These are phyloP conservation scores for Vicia faba DNA, from an alignment of 306 rosid genomes.

Conservation along the genomic window DNA sequence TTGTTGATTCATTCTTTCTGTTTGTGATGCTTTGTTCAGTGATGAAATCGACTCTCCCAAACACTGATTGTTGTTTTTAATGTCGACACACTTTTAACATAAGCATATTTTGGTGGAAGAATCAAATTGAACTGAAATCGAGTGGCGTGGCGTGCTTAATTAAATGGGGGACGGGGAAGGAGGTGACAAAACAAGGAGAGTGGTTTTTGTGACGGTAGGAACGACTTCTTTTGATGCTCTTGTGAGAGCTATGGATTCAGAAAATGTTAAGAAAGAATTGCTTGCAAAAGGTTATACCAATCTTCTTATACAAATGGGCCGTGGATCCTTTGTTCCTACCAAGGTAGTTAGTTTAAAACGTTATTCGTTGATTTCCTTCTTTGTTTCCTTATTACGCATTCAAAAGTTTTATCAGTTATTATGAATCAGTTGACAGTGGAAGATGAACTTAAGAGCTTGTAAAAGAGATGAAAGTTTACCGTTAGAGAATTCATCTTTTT, in stretches of 20 bases:
- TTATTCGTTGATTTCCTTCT: neutral
- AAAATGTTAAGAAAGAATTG: conserved; percentile 56
- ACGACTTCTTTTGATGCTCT: conserved; percentile 85
- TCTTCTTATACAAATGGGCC: conserved; percentile 85
- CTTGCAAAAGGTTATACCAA: conserved; percentile 66
- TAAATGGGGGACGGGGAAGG: conserved; percentile 5
- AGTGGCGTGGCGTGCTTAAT: neutral
- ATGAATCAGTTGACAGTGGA: no score
- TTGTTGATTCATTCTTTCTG: neutral
- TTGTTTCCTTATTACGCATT: no score
- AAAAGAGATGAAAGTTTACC: neutral
- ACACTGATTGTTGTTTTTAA: neutral
- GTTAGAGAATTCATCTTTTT: neutral
- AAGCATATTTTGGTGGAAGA: neutral
- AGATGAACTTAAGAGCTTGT: no score
- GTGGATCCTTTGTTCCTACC: conserved; percentile 73
- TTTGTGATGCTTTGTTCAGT: conserved; percentile 8
- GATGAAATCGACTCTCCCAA: neutral
- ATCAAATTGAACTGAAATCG: neutral
- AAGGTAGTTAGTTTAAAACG: conserved; percentile 51
- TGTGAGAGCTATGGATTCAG: conserved; percentile 59
- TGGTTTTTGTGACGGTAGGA: conserved; percentile 85
- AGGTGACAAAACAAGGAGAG: conserved; percentile 20
- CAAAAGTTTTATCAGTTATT: no score
- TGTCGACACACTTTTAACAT: neutral